Conservation (phyloP, 2,329 filamentous ascomycete species). For the Rhynchosporium graminicola region DNA sequence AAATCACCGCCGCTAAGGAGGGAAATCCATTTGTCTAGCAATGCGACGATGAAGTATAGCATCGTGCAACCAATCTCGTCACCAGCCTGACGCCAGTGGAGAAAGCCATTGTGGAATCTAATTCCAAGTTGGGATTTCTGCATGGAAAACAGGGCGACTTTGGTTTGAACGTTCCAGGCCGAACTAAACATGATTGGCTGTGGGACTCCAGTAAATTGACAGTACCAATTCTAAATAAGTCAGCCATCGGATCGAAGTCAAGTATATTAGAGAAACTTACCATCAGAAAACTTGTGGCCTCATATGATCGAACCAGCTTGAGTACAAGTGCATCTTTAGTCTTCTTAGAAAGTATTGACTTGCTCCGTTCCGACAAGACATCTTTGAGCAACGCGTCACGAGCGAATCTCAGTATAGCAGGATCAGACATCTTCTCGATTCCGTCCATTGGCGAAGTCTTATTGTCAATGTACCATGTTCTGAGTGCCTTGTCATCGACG, state of each 20-base stretch:
- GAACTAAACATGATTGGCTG: conserved; percentile 55
- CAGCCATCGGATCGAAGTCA: background rate
- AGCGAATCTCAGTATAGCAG: conserved; percentile 50
- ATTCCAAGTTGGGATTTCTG: conserved; percentile 56
- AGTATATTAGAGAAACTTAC: conserved; percentile 15
- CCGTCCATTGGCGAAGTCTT: conserved; percentile 27
- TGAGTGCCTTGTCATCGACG: conserved; percentile 51
- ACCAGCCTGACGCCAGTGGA: conserved; percentile 58
- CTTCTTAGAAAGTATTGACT: conserved; percentile 45
- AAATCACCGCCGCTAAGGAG: conserved; percentile 48
- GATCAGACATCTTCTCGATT: conserved; percentile 34
- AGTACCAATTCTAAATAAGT: conserved; percentile 51
- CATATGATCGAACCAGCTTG: conserved; percentile 40
- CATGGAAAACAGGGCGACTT: conserved; percentile 54
- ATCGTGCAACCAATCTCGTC: conserved; percentile 52
- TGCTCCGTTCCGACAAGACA: conserved; percentile 48
- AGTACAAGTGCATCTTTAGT: conserved; percentile 49
- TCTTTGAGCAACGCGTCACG: conserved; percentile 48
- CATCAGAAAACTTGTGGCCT: conserved; percentile 26
- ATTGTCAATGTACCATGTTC: conserved; percentile 49
- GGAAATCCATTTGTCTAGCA: conserved; percentile 57
- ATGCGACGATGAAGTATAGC: conserved; percentile 55
- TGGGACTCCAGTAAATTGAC: conserved; percentile 49
- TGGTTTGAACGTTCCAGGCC: conserved; percentile 58
- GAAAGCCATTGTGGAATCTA: conserved; percentile 56